Base-by-base conservation (phyloP, 495 filamentous ascomycete species). In the Talaromyces stipitatus region DNA sequence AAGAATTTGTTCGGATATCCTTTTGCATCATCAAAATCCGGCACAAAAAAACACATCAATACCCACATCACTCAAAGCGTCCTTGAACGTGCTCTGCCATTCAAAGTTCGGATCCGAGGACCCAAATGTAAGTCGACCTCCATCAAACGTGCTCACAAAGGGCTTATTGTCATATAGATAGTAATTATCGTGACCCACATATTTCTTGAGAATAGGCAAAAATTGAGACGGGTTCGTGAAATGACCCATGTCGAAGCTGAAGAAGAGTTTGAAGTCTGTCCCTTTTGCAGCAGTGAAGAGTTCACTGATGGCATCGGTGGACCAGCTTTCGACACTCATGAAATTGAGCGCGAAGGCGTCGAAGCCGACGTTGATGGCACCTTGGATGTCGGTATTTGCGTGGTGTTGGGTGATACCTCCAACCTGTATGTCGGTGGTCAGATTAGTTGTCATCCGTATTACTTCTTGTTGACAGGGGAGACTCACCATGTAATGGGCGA, bases 401-500 rank as follows among this genome's bases (percentile, higher is more conserved):
- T 69, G 59, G 23, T 55, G 63, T 16, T 62, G 18, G 16, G 41
- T 53, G 12, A 64, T 60, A 11, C 46, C 50, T 20, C 58, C 65
- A 16, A 66, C 60, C 67, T 66, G 33, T 33, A 16, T 48, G 29
- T 0, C 27, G 20, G 60, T 16, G 59, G 41, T 22, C 12, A 33
- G 23, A 24, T 27, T 43, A 56, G 12, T 22, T 24, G 29, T 32
- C 29, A 32, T 32, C 12, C 29, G 12, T 32, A 32, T 32, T 1
- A 8, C 12, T 32, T 7, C 18, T n/a, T n/a, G n/a, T n/a, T n/a
- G n/a, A n/a, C n/a, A n/a, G n/a, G n/a, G 50, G 9, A 45, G n/a
- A 33, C 3, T 7, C 52, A 70, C 69, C 61, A 73, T 73, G 45
- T 69, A 68, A 56, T 69, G 67, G 0, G 65, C 67, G 58, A 69